Evolutionary conservation across 768 basidiomycete genomes (phyloP), one percentile per base, ranked within the genome.

Genomic region (Vishniacozyma victoriae): DNA sequence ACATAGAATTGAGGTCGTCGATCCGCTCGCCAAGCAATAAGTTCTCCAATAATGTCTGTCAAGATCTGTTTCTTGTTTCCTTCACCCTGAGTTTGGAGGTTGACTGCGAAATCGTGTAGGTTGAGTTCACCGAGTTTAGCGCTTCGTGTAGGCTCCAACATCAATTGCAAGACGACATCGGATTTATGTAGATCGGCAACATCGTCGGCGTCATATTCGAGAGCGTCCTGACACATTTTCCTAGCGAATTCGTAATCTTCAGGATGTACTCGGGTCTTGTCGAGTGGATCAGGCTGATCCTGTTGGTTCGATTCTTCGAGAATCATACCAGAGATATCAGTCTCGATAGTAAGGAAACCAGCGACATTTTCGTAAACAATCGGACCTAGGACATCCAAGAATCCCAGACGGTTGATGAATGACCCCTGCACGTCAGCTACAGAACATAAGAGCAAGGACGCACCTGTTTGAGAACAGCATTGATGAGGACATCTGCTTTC

Each of bases 131-230:
- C 79, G 14, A 99, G 76, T 73, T 91, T 93, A 61, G 77, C 79
- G 48, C 80, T 84, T 56, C 81, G 82, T 52, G 89, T 83, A 22
- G 73, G 75, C 67, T 93, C 88, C 35, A 81, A 77, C 83, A 95
- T 88, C 67, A 99, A 84, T 38, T 83, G 73, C 13, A 80, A 79
- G 37, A 99, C 89, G 6, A 87, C 85, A 58, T 85, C 82, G 1
- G 95, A 97, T 22, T 91, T 87, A 67, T 93, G 87, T 61, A 86
- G 82, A 24, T 88, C 87, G 47, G 87, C 86, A 26, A 90, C 78
- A 73, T 99, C 95, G 70, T 97, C 95, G 62, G 93, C 91, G 57
- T 99, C 95, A n/a, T 89, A 78, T 65, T 96, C 95, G 13, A 97
- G 79, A 4, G 93, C 90, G 72, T 96, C 91, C 16, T 88, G 87